Evolutionary conservation across 768 basidiomycete species (phyloP).

Genomic region (Lentinus tigrinus): DNA sequence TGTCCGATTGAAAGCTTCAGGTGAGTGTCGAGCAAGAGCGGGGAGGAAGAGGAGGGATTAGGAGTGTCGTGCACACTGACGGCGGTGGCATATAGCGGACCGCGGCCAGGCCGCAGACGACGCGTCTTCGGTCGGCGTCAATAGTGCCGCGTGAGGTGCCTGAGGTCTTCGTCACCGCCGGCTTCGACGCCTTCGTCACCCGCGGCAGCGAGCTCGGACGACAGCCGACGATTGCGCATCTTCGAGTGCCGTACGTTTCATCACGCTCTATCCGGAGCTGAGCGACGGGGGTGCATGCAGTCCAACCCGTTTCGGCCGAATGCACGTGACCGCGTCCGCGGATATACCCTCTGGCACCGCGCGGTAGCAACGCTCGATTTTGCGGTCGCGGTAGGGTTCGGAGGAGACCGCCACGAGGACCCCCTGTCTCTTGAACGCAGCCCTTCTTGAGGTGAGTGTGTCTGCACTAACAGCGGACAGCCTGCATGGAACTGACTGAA

Average conservation of each 20-base stretch:
- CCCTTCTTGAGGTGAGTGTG: too few relatives aligned
- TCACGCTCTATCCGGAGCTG: too few relatives aligned
- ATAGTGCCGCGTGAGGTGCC: background rate
- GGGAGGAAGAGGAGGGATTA: background rate
- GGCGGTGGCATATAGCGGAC: background rate
- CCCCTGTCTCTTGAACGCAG: too few relatives aligned
- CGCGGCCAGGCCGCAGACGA: background rate
- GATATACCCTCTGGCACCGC: background rate
- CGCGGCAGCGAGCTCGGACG: too few relatives aligned
- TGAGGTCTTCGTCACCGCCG: background rate
- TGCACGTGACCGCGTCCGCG: background rate
- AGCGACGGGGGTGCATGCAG: too few relatives aligned
- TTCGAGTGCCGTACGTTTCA: too few relatives aligned
- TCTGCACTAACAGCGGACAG: too few relatives aligned
- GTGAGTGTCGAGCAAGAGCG: background rate
- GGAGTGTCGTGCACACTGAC: background rate
- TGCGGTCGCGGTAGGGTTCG: too few relatives aligned
- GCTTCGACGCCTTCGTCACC: too few relatives aligned
- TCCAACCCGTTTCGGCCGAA: background rate
- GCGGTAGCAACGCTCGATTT: background rate
- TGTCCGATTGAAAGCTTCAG: background rate
- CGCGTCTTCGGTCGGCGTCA: constrained; percentile 3
- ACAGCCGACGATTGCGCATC: too few relatives aligned
- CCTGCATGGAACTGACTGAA: too few relatives aligned
- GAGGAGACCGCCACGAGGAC: background rate